Base-by-base conservation (phyloP, 1,139 yeast genomes). In the Meyerozyma smithsonii region DNA sequence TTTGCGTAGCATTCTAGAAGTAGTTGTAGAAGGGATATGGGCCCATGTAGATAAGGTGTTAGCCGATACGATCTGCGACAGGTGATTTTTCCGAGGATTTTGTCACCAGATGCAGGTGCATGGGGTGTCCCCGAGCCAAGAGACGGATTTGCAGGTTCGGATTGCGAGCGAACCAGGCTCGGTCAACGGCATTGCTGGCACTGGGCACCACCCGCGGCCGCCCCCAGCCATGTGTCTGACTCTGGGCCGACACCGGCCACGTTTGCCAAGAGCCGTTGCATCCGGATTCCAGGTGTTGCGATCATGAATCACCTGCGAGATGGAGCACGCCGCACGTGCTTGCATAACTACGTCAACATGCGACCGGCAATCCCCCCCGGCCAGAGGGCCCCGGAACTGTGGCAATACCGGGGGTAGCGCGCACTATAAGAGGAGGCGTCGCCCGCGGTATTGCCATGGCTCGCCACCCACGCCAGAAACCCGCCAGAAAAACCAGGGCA, bases 251-350 rank as follows among this genome's bases (percentile, higher is more conserved):
- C 10, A 5, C 25, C 12, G n/a, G 12, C 10, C 25, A 12, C 4
- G 2, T 11, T 11, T 4, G 25, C 30, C 28, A 14, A 6, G 11
- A 26, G 11, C 30, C 30, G 30, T 15, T 8, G 8, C 17, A 26
- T 14, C 30, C 30, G 30, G 12, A 12, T 11, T 11, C 11, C 15
- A n/a, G 7, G 15, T 6, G 24, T 26, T 26, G 30, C 30, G 30
- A 26, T 14, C 30, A 26, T 23, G 25, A 26, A n/a, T 26, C 30
- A 26, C 30, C 30, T 26, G 30, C 30, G 30, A 26, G 30, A 26
- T 26, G 30, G 30, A 14, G 25, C 30, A 26, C 30, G 30, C 30
- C 30, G 30, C 30, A 26, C 30, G 30, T 26, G 30, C 8, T 26
- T 26, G 30, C 30, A 26, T 26, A 26, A 12, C 17, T 26, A 23